These are phyloP conservation scores for Blastocystis hominis DNA, from an alignment of 352 stramenopile genomes.

Conservation along the genomic window DNA sequence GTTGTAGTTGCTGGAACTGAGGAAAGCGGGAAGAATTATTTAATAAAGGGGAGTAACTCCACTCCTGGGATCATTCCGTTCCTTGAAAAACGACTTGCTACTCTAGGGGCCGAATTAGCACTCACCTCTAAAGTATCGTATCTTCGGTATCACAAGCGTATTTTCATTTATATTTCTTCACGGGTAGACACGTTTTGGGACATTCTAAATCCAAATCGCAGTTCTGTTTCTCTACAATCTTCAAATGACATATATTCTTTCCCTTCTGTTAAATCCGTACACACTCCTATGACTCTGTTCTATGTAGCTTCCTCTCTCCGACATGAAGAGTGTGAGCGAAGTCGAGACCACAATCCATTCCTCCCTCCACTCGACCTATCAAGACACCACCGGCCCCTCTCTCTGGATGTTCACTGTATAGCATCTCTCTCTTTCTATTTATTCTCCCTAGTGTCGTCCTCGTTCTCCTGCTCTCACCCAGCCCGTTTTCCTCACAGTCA, in stretches of 20 bases:
- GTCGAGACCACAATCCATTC: neutral
- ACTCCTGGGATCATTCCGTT: slow-evolving; percentile 23
- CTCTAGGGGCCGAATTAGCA: neutral
- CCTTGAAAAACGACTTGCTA: slow-evolving; percentile 20
- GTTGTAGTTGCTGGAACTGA: neutral
- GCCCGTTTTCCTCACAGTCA: neutral
- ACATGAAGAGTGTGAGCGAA: neutral
- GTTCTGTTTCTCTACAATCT: neutral
- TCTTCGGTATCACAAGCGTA: neutral
- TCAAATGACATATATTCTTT: neutral
- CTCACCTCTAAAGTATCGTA: neutral
- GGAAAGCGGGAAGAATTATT: neutral
- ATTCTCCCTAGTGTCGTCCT: neutral
- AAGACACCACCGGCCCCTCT: neutral
- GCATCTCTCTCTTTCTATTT: neutral
- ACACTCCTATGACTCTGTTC: neutral
- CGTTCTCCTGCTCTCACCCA: neutral
- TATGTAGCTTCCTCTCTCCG: neutral
- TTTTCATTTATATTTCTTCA: neutral
- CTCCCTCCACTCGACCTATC: neutral
- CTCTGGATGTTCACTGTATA: neutral
- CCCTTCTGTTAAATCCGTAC: neutral
- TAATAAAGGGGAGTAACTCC: neutral
- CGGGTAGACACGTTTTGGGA: neutral
- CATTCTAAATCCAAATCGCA: neutral